Percentiles rank a stretch among this genome's conserved stretches.
These are phyloP conservation scores for Blastobotrys peoriensis DNA, from an alignment of 805 yeast genomes.

Conservation along the genomic window DNA sequence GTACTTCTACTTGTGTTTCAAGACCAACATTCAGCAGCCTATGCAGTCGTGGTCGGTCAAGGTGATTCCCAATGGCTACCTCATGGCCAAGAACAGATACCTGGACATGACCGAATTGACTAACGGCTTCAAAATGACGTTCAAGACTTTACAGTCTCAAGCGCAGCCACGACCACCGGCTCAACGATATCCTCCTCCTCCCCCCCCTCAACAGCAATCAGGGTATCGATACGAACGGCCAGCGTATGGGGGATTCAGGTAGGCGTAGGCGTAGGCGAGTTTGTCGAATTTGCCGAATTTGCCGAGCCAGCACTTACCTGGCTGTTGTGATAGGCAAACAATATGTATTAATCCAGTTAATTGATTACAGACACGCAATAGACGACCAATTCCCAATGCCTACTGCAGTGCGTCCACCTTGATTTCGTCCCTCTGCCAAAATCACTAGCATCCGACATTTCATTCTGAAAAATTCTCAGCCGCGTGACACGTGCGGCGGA, in stretches of 20 bases:
- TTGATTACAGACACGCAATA: no score
- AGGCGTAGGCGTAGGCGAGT: not conserved
- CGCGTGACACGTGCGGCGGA: not conserved
- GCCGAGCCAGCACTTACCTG: not conserved
- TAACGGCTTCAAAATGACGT: conserved; percentile 83
- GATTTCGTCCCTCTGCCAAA: no score
- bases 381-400: no score
- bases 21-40: conserved; percentile 44
- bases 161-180: not conserved
- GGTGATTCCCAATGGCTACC: conserved; percentile 83
- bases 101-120: conserved; percentile 86
- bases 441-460: not conserved
- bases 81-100: conserved; percentile 70
- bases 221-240: not conserved
- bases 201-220: not conserved
- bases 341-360: no score
- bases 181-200: not conserved
- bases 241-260: not conserved
- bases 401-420: no score
- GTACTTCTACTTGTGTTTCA: conserved; percentile 83
- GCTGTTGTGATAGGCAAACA: not conserved
- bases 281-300: not conserved
- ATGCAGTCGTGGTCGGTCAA: conserved; percentile 85
- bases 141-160: conserved; percentile 5
- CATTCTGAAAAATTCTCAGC: not conserved